phyloP scores from a whole-genome alignment of 352 stramenopile species.

The Phytophthora sansomeana region DNA sequence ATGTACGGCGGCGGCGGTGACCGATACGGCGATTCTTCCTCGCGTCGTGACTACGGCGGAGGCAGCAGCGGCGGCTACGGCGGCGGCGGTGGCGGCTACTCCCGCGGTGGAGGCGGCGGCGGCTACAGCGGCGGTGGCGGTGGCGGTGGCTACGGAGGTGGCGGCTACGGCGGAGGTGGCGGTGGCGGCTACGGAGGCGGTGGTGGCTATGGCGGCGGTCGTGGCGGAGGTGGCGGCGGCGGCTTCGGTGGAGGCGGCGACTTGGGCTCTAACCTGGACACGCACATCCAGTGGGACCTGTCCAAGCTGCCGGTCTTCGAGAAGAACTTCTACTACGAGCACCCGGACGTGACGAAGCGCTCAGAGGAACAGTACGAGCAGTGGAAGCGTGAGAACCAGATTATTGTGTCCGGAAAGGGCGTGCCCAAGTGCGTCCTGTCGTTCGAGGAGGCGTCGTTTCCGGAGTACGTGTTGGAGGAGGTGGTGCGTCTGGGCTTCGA shows the following conservation, averaged over 20 bases:
- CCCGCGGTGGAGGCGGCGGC: slow-evolving; percentile 39
- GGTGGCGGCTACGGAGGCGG: slow-evolving; percentile 43
- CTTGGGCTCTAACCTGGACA: slow-evolving; percentile 89
- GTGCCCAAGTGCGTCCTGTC: slow-evolving; percentile 98
- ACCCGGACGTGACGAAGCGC: slow-evolving; percentile 96
- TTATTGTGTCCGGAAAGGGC: slow-evolving; percentile 94
- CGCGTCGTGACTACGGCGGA: slow-evolving; percentile 67
- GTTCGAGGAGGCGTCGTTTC: slow-evolving; percentile 94
- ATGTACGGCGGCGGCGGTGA: slow-evolving; percentile 80
- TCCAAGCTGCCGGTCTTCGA: slow-evolving; percentile 96
- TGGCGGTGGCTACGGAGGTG: slow-evolving; percentile 35
- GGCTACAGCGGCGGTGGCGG: slow-evolving; percentile 33
- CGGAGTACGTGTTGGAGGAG: slow-evolving; percentile 98
- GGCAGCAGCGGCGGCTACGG: slow-evolving; percentile 34
- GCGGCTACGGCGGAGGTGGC: slow-evolving; percentile 33
- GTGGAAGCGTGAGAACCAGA: slow-evolving; percentile 95
- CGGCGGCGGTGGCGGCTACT: slow-evolving; percentile 38
- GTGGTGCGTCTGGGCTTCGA: slow-evolving; percentile 98
- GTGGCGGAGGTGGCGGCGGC: slow-evolving; percentile 40
- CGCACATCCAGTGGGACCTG: slow-evolving; percentile 96
- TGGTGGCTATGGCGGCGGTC: slow-evolving; percentile 42
- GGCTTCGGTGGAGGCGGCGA: slow-evolving; percentile 60
- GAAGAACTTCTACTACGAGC: slow-evolving; percentile 99
- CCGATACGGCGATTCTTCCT: slow-evolving; percentile 80
- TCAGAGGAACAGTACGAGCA: slow-evolving; percentile 90